Base-by-base conservation (phyloP, 2,329 filamentous ascomycete species). In the Neophaeococcomyces aloes region DNA sequence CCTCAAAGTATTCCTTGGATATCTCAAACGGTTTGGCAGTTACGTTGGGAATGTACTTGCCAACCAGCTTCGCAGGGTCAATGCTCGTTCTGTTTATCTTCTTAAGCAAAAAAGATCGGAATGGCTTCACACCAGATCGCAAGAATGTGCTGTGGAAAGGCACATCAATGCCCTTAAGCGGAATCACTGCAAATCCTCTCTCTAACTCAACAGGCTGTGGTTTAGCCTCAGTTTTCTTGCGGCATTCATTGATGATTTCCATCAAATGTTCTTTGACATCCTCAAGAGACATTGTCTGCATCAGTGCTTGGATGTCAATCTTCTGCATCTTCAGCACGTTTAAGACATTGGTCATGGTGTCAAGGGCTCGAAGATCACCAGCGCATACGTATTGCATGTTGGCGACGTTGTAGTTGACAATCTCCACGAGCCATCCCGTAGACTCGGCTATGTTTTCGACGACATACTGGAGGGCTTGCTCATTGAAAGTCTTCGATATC, bases 41-140 rank as follows among this genome's bases (percentile, higher is more conserved):
- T 54, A 98, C 93, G 67, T 98, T 98, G 56, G 91, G 91, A 54
- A 98, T 96, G 70, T 98, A 98, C 70, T 98, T 98, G 59, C 91
- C 91, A 55, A 98, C 76, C 59, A 98, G 70, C 75, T 96, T 96
- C 63, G 85, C 83, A 4, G 91, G 91, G 64, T 98, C 91, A 64
- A 98, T 96, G 42, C 85, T 93, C 18, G 88, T 95, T 79, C 94
- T 94, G 76, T 96, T 87, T 71, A 98, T 96, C 78, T 98, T 98
- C 84, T 96, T 98, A 57, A 96, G 81, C 62, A 98, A 67, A 78
- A 98, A 98, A 34, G 82, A 89, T 54, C 91, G 79, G 86, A 98
- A 98, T 36, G 93, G 91, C 75, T 98, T 98, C 65, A 98, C 91
- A 58, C 91, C 93, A 30, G 87, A 94, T 44, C 93, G 85, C 68